Conservation (phyloP, 768 basidiomycete genomes). For the Hemileccinum rubropunctum region DNA sequence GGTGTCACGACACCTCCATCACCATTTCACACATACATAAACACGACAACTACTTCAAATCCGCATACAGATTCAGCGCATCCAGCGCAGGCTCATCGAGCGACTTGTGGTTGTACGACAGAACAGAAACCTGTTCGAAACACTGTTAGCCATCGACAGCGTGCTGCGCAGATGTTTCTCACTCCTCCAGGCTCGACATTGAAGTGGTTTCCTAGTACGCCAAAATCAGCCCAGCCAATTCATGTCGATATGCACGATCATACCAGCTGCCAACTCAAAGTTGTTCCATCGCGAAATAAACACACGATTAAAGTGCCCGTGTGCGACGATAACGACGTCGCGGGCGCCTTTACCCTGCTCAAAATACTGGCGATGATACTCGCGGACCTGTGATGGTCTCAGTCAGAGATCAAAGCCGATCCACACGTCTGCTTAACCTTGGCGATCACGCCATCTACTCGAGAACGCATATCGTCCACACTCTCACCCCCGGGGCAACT, state of each 20-base stretch:
- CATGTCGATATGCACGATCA: constrained; percentile 6
- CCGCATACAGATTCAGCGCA: constrained; percentile 66
- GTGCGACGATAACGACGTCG: constrained; percentile 87
- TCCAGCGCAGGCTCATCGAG: constrained; percentile 76
- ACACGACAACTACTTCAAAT: constrained; percentile 29
- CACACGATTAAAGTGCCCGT: constrained; percentile 77
- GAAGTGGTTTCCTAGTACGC: constrained; percentile 68
- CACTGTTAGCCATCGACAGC: constrained; percentile 5
- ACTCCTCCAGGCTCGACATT: constrained; percentile 85
- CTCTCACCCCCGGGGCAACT: constrained; percentile 91
- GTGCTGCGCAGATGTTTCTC: constrained; percentile 22
- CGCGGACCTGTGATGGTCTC: constrained; percentile 50
- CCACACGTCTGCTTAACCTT: constrained; percentile 45
- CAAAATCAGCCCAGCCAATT: constrained; percentile 7
- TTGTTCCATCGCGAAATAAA: constrained; percentile 82
- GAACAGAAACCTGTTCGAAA: constrained; percentile 58
- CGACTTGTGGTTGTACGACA: constrained; percentile 81
- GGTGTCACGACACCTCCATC: constrained; percentile 5
- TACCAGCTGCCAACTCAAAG: constrained; percentile 60
- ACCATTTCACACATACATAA: constrained; percentile 18
- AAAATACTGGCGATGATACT: constrained; percentile 67
- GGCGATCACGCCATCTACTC: constrained; percentile 74
- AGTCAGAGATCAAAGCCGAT: constrained; percentile 1
- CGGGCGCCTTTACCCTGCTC: constrained; percentile 65
- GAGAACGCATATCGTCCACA: constrained; percentile 68